Evolutionary conservation across 73 alveolate genomes (phyloP), one percentile per base, ranked within the genome.

Genomic region (Durusdinium trenchii): DNA sequence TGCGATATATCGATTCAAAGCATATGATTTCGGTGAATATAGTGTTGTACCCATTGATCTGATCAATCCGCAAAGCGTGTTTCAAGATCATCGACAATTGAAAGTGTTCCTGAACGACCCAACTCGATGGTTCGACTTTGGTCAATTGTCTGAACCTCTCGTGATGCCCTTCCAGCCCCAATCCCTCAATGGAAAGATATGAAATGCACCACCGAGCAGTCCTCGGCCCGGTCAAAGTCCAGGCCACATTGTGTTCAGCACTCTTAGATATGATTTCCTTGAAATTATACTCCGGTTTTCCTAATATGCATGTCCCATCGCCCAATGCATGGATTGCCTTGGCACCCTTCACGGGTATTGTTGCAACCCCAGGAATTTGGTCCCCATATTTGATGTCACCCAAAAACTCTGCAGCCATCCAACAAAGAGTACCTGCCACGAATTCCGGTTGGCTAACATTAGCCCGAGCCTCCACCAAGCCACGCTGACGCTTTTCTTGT

Each of bases 91-190:
- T 86, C 16, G 48, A 12, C 2, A 86, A 45, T 45, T 57, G 82
- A 2, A 38, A 60, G 46, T 86, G 95, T 45, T 86, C 95, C 45
- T 40, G 82, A 5, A 86, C 42, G 1, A 79, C 95, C 78, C 62
- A 54, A 2, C 61, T 4, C 6, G 82, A 43, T 18, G 82, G 18
- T 1, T 86, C 95, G 3, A 86, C 30, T 43, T 42, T n/a, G 82
- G 57, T 40, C 23, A 86, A 14, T 38, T 20, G 12, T 23, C 95
- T n/a, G 42, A 87, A 40, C 9, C 95, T 28, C 45, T 87, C 95
- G 42, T 87, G 95, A 38, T 87, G 95, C 0, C 85, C 95, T 12
- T 60, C 95, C 3, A 87, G 69, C 20, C 95, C 95, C 5, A 87
- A 3, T 5, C 45, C 69, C 48, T 87, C 95, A 26, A 40, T 40